phyloP scores from a whole-genome alignment of 2,329 filamentous ascomycete species.

The Talaromyces sp. region DNA sequence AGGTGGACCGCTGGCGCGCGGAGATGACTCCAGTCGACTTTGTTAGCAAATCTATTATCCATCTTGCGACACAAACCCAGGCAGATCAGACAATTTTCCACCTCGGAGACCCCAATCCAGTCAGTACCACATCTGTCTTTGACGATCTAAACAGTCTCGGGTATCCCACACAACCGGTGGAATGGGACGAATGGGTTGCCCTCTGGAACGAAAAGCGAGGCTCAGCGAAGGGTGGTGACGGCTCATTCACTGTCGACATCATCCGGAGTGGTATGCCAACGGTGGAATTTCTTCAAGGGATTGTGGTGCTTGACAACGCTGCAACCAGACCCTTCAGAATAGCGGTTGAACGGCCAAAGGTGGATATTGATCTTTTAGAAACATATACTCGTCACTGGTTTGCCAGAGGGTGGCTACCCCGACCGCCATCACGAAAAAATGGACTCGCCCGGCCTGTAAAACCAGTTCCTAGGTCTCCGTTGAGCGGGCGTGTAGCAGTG shows the following conservation, averaged over 20 bases:
- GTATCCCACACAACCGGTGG: conserved; percentile 62
- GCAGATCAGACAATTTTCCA: conserved; percentile 66
- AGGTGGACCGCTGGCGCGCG: conserved; percentile 69
- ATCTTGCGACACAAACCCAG: conserved; percentile 61
- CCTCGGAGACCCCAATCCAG: conserved; percentile 67
- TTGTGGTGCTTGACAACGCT: conserved; percentile 69
- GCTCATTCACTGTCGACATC: conserved; percentile 72
- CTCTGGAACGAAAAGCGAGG: conserved; percentile 70
- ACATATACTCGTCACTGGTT: conserved; percentile 79
- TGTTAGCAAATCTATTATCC: conserved; percentile 68
- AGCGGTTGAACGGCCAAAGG: conserved; percentile 61
- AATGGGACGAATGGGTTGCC: conserved; percentile 69
- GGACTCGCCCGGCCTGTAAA: conserved; percentile 42
- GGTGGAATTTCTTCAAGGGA: conserved; percentile 64
- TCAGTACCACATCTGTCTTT: conserved; percentile 64
- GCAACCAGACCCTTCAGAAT: conserved; percentile 58
- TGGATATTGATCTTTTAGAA: conserved; percentile 66
- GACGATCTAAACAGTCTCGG: conserved; percentile 61
- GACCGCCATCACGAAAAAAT: conserved; percentile 52
- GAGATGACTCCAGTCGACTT: conserved; percentile 86
- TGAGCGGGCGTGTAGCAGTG: conserved; percentile 67
- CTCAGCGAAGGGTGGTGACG: conserved; percentile 60
- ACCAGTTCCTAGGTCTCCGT: conserved; percentile 50
- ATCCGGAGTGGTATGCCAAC: conserved; percentile 76
- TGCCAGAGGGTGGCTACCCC: conserved; percentile 69